These are phyloP conservation scores for Bruguiera sexangula DNA, from an alignment of 345 rosid species.

Conservation along the genomic window DNA sequence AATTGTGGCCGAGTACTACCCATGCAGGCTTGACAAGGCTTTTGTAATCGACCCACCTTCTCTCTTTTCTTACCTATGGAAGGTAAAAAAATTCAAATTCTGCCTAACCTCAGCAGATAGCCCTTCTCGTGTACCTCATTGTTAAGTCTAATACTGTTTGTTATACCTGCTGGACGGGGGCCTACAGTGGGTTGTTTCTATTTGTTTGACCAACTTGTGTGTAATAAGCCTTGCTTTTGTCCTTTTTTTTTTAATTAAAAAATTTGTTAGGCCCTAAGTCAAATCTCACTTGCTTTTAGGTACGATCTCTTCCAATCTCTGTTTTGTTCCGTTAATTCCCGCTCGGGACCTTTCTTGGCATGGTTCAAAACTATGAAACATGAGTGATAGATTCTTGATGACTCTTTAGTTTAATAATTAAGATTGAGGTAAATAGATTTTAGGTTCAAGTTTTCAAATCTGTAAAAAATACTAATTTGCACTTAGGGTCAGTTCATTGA, in stretches of 20 bases:
- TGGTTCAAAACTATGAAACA: no score
- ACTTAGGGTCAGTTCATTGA: no score
- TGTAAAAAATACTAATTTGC: no score
- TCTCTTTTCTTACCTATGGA: conserved; percentile 84
- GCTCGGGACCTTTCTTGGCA: no score
- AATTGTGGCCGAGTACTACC: conserved; percentile 72
- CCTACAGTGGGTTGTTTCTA: background rate
- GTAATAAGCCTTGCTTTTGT: no score
- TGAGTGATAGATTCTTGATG: no score
- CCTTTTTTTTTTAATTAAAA: background rate
- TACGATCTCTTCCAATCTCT: no score
- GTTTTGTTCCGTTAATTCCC: no score
- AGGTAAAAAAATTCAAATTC: conserved; percentile 54
- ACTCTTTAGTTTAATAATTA: no score
- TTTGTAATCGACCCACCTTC: conserved; percentile 97
- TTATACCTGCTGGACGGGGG: conserved; percentile 5
- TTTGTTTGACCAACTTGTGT: conserved; percentile 3
- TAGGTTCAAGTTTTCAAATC: no score
- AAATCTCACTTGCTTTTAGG: conserved; percentile 20
- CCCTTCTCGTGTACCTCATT: background rate
- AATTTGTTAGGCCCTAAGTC: conserved; percentile 22
- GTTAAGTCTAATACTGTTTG: conserved; percentile 22
- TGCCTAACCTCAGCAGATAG: background rate
- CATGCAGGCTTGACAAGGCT: conserved; percentile 71
- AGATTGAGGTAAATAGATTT: no score